phyloP scores from a whole-genome alignment of 768 basidiomycete species.

The Cystobasidium onofrii region DNA sequence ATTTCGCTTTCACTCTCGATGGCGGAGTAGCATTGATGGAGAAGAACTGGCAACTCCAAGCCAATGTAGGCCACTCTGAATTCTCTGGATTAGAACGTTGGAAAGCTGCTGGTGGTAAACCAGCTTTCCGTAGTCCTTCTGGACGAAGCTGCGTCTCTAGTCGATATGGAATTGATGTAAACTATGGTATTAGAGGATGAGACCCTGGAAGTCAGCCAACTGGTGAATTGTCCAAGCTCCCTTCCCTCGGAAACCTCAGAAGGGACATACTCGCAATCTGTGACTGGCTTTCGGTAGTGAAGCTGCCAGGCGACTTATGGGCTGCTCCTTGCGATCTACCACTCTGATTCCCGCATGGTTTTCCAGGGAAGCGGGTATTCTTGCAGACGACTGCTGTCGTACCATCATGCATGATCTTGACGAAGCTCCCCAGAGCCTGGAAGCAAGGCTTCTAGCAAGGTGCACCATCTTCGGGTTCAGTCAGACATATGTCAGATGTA shows the following conservation, averaged over 20 bases:
- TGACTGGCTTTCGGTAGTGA: neutral
- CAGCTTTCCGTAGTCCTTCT: neutral
- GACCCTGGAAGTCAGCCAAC: too few species aligned
- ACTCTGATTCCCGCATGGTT: neutral
- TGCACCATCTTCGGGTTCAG: neutral
- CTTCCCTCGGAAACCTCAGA: too few species aligned
- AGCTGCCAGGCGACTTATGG: neutral
- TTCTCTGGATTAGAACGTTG: neutral
- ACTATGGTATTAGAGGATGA: too few species aligned
- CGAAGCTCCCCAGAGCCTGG: neutral
- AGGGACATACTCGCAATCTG: neutral
- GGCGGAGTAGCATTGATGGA: neutral
- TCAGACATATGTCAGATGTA: too few species aligned
- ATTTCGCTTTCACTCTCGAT: neutral
- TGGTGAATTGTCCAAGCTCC: neutral
- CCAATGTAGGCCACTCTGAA: neutral
- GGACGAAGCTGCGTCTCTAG: neutral
- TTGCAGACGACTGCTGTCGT: neutral
- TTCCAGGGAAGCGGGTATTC: neutral
- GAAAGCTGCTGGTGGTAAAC: neutral
- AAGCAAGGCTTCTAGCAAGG: neutral
- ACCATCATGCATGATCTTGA: neutral
- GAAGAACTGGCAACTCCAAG: slow-evolving; percentile 6
- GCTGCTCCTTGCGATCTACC: neutral
- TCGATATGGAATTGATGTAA: neutral